phyloP scores from a whole-genome alignment of 2,329 filamentous ascomycete genomes.

The Ceratocystis destructans region DNA sequence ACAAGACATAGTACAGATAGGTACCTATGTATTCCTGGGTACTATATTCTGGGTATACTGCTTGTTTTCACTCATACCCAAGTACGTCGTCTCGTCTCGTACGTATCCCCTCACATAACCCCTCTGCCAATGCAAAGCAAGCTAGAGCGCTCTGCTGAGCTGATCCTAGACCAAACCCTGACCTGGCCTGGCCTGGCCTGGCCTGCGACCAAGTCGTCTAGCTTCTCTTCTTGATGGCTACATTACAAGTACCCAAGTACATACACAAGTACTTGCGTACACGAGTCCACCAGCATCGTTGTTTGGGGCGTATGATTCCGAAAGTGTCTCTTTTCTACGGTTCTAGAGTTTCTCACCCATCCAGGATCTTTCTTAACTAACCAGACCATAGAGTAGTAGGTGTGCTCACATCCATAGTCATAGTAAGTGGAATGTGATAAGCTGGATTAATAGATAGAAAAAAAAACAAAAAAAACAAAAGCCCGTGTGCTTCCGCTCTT shows the following conservation, averaged over 20 bases:
- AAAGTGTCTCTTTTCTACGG: slow-evolving; percentile 1
- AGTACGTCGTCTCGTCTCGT: neutral
- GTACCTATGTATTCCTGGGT: neutral
- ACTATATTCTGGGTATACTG: too few relatives aligned
- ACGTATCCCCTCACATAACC: neutral
- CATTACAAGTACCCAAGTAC: neutral
- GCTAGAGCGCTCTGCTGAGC: slow-evolving; percentile 1
- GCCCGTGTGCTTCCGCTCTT: neutral
- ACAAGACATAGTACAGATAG: too few relatives aligned
- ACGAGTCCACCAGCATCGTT: neutral
- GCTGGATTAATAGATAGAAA: neutral
- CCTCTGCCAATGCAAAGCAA: slow-evolving; percentile 4
- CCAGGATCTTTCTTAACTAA: neutral
- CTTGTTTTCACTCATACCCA: neutral
- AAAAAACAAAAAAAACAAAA: neutral
- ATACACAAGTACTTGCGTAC: neutral
- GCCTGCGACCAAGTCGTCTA: neutral
- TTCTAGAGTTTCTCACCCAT: slow-evolving; percentile 1
- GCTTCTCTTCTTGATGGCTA: neutral
- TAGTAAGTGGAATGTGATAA: neutral
- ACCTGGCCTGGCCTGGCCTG: neutral
- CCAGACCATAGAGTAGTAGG: neutral
- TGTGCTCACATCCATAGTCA: neutral
- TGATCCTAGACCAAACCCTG: neutral
- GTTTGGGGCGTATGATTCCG: neutral